Base-by-base conservation (phyloP, 495 filamentous ascomycete genomes). In the Terfezia claveryi region DNA sequence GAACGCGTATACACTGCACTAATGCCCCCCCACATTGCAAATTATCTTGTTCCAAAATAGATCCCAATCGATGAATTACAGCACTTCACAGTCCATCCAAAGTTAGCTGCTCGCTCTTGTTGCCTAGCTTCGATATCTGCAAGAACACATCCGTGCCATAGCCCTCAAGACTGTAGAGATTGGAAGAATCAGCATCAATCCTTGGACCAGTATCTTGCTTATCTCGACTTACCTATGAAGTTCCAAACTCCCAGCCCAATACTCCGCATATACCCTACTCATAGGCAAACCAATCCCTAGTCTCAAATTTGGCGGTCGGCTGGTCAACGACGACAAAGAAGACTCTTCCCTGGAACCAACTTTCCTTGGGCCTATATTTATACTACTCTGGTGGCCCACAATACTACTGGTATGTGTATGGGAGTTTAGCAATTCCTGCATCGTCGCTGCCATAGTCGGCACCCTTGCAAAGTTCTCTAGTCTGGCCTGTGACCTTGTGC, bases 111-210 rank as follows among this genome's bases (percentile, higher is more conserved):
- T 99, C 91, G 64, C 94, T 94, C 73, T 95, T 95, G 68, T 99
- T 99, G 20, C 91, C 91, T 54, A 99, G 74, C 68, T 94, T 94
- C 7, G 85, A 89, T 38, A 99, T 94, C 68, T 96, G 89, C 57
- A 99, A 67, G 65, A 96, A 99, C 1, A 84, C 89, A 70, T 99
- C 91, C n/a, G 92, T 87, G 2, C 91, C 91, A 61, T 95, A 99
- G 0, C 91, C 91, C 61, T 96, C 91, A 38, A 99, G 69, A 66
- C 81, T 94, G 17, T 46, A 46, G 17, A 46, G 6, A 46, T 4
- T 46, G 8, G 8, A 46, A 2, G 12, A 14, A 46, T 46, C 27
- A 32, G 27, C 27, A 32, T 32, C 27, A 4, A 32, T 32, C 27
- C 27, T 32, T 32, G 27, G 27, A 32, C 4, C 27, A 32, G 27